These are phyloP conservation scores for Spathaspora hagerdaliae DNA, from an alignment of 805 yeast genomes.

Conservation along the genomic window DNA sequence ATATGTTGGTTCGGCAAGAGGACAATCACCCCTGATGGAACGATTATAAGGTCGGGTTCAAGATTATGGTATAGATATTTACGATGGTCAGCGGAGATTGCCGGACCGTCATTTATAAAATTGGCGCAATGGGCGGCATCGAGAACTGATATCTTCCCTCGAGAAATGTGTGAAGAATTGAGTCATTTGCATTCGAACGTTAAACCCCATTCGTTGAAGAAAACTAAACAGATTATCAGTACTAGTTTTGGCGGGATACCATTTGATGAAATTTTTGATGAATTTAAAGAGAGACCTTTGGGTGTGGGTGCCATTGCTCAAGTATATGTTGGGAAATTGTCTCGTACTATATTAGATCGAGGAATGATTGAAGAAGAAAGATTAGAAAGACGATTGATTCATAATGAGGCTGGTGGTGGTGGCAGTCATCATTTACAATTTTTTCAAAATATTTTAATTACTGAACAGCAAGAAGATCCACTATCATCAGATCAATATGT, in stretches of 20 bases:
- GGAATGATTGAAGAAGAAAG: constrained; percentile 25
- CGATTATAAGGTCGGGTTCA: constrained; percentile 50
- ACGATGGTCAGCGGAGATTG: constrained; percentile 66
- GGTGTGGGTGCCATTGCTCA: constrained; percentile 99
- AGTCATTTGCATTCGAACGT: constrained; percentile 80
- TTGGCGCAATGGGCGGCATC: constrained; percentile 99
- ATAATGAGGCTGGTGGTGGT: constrained; percentile 11
- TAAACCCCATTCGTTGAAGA: constrained; percentile 59
- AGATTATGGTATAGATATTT: constrained; percentile 66
- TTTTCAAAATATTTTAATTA: constrained; percentile 30
- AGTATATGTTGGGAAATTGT: constrained; percentile 74
- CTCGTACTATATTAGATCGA: constrained; percentile 38
- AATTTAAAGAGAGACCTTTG: constrained; percentile 68
- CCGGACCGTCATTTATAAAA: constrained; percentile 90
- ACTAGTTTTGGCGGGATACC: constrained; percentile 52
- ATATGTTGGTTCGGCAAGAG: constrained; percentile 53
- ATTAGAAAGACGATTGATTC: constrained; percentile 8
- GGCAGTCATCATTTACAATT: constrained; percentile 13
- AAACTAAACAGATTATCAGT: constrained; percentile 56
- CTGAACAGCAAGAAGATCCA: constrained; percentile 25
- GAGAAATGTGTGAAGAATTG: constrained; percentile 71
- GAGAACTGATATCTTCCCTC: constrained; percentile 87
- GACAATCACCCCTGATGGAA: constrained; percentile 26
- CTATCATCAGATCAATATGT: constrained; percentile 52
- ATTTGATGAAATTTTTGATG: constrained; percentile 77